phyloP scores from a whole-genome alignment of 1,284 basidiomycete species.

The Taiwanofungus camphoratus region DNA sequence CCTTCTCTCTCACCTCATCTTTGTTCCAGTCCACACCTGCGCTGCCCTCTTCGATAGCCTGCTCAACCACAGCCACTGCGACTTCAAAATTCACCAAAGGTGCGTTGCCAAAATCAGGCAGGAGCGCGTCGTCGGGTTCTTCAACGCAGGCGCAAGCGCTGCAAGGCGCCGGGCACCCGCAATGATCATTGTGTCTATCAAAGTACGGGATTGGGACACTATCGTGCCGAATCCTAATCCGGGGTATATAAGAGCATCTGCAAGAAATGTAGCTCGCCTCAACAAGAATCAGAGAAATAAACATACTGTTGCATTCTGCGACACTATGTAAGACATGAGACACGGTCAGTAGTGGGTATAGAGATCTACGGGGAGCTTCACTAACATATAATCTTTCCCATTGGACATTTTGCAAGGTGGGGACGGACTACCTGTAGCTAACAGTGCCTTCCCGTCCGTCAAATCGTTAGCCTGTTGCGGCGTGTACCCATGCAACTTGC shows the following conservation, averaged over 20 bases:
- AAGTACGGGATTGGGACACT: slow-evolving; percentile 50
- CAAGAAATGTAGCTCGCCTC: background rate
- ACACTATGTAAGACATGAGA: slow-evolving; percentile 36
- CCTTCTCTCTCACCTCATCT: slow-evolving; percentile 47
- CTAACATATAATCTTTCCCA: slow-evolving; percentile 64
- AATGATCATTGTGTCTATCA: slow-evolving; percentile 77
- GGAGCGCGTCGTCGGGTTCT: slow-evolving; percentile 55
- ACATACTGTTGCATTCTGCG: slow-evolving; percentile 68
- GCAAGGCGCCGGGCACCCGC: slow-evolving; percentile 72
- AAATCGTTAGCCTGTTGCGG: slow-evolving; percentile 71
- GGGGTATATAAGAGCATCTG: slow-evolving; percentile 75
- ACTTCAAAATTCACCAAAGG: slow-evolving; percentile 72
- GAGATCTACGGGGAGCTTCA: slow-evolving; percentile 5
- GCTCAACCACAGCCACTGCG: slow-evolving; percentile 74
- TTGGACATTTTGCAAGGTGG: slow-evolving; percentile 63
- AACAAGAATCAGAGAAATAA: slow-evolving; percentile 1
- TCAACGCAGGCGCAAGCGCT: slow-evolving; percentile 67
- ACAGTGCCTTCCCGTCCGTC: slow-evolving; percentile 70
- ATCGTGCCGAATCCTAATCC: slow-evolving; percentile 75
- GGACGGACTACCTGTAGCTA: slow-evolving; percentile 83
- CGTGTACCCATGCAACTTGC: slow-evolving; percentile 67
- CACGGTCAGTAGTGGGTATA: background rate
- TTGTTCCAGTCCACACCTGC: slow-evolving; percentile 49
- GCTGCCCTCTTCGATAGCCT: slow-evolving; percentile 68
- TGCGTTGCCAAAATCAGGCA: slow-evolving; percentile 69